Evolutionary conservation across 192 early-diverging fungal species (phyloP), one percentile per base, ranked within the genome.

Genomic region (Coemansia sp.): DNA sequence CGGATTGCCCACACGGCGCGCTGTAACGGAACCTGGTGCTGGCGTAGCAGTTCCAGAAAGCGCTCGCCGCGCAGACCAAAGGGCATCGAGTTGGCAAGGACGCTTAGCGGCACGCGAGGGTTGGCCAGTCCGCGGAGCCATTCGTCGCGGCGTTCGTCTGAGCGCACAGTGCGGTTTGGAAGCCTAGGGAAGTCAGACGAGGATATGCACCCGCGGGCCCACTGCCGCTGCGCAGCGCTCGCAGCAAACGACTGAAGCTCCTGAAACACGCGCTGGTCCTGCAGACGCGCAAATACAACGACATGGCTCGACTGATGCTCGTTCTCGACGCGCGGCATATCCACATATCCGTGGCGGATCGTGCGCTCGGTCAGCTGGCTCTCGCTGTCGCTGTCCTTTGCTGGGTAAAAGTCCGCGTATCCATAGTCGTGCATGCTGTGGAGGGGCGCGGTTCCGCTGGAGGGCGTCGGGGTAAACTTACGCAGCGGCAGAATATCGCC

Each of bases 1-100:
- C 89, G 86, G 25, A 90, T 88, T 38, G 85, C 87, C 91, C 91
- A 92, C 9, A 88, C 66, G 0, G 91, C 87, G 13, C 89, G 76
- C 22, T 82, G 66, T 45, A 88, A 66, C 0, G 91, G 87, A 14
- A 92, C 88, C 33, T 73, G 69, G 38, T 85, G 71, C 43, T 66
- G 55, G 8, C 81, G 70, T 60, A 90, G 65, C 14, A 75, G 50
- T 15, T 90, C 89, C 7, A 90, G 55, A 45, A 92, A 64, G 19
- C 85, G 79, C 17, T 86, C 86, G 10, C 86, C 85, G 17, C 89
- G 87, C 57, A 87, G 76, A 13, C 66, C 71, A 48, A 61, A 68
- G 32, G 82, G 82, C 65, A 74, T 66, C 0, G 63, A 43, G 32
- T 43, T 58, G 4, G 61, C 74, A 20, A 84, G 46, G 5, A 67